Base-by-base conservation (phyloP, 2,329 filamentous ascomycete genomes). In the Raffaelea deltoideospora region DNA sequence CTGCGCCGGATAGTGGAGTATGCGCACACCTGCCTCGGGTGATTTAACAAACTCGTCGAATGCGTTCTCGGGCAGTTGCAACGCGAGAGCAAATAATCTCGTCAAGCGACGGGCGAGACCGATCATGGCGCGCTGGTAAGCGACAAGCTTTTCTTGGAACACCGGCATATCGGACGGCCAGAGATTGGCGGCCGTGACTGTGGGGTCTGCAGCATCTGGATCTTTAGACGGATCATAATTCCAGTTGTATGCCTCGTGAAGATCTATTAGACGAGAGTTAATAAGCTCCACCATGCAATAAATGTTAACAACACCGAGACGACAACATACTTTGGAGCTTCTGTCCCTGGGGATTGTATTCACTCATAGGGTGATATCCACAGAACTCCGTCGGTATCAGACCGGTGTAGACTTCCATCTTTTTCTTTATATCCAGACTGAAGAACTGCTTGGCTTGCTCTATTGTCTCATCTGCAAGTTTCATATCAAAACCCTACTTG, bases 381-480 rank as follows among this genome's bases (percentile, higher is more conserved):
- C 45, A 46, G 37, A 49, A 57, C 33, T 59, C 56, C n/a, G 50
- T 52, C 1, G 51, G 53, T 0, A 58, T 48, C 11, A 52, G 42
- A 4, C 52, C 53, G 4, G 55, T 67, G 43, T 60, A 61, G 3
- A 66, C 63, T 29, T 64, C 55, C 39, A 65, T 52, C 43, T 65
- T 67, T 42, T 60, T 61, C 37, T 63, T 54, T 6, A 58, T 47
- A 0, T 60, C 53, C 3, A 64, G 45, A 3, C 54, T 47, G 37
- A 67, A 67, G 37, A 67, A 59, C 2, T 51, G 47, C 21, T 57
- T 53, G 1, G 56, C 55, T 37, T 61, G 58, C 30, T 50, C 21
- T 18, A 60, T 54, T 1, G 59, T 53, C 0, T 40, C 41, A 17
- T 51, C 44, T 17, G 50, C 43, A 42, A 53, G 46, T 29, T 35